Conservation (phyloP, 345 rosid genomes). For the Barbarea vulgaris region DNA sequence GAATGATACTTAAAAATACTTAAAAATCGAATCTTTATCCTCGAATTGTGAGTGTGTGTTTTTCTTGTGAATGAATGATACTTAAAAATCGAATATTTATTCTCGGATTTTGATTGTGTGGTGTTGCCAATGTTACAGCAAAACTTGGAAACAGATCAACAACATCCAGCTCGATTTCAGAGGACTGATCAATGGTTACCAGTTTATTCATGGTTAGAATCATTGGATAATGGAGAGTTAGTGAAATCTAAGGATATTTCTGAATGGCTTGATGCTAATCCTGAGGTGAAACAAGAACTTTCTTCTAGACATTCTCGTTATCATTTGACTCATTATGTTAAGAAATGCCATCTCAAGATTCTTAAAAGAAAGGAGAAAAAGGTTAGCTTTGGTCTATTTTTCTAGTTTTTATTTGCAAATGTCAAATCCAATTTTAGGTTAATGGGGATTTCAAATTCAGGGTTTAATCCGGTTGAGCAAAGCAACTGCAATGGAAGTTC, state of each 20-base stretch:
- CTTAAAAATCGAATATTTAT: too few species aligned
- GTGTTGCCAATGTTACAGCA: slow-evolving; percentile 9
- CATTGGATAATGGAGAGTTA: slow-evolving; percentile 70
- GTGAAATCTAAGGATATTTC: slow-evolving; percentile 85
- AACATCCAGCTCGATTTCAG: slow-evolving; percentile 79
- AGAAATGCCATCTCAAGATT: slow-evolving; percentile 93
- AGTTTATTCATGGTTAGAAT: slow-evolving; percentile 87
- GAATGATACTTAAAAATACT: too few species aligned
- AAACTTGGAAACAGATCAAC: slow-evolving; percentile 51
- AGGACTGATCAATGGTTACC: slow-evolving; percentile 91
- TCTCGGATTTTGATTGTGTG: neutral
- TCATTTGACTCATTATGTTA: slow-evolving; percentile 94
- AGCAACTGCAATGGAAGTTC: slow-evolving; percentile 52
- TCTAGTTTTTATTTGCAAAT: neutral
- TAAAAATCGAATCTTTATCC: too few species aligned
- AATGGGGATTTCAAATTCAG: slow-evolving; percentile 39
- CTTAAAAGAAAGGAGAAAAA: slow-evolving; percentile 88
- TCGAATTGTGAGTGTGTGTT: too few species aligned
- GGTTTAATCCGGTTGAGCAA: slow-evolving; percentile 50
- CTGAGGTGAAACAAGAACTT: slow-evolving; percentile 64
- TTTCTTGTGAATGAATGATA: too few species aligned
- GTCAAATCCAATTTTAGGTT: neutral
- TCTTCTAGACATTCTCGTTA: slow-evolving; percentile 82
- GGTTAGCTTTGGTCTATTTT: slow-evolving; percentile 30
- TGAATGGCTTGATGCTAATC: slow-evolving; percentile 78